Conservation (phyloP, 2,329 filamentous ascomycete genomes). For the Zasmidium cellare region DNA sequence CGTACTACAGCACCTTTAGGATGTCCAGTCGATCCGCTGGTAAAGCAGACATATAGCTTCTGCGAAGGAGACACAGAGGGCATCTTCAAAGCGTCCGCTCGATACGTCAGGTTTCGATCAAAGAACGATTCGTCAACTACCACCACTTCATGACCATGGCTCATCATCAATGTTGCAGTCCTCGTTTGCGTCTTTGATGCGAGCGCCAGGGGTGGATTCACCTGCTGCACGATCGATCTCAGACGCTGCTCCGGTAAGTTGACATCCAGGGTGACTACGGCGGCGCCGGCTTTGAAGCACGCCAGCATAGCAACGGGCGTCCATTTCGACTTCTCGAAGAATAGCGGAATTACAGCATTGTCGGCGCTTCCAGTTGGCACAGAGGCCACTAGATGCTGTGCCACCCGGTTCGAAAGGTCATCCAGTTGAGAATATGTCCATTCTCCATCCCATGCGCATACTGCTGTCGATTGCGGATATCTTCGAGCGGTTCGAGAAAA, state of each 20-base stretch:
- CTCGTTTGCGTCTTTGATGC: background rate
- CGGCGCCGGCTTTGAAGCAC: conserved; percentile 34
- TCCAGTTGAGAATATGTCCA: conserved; percentile 30
- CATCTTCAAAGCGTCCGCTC: background rate
- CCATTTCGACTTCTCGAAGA: conserved; percentile 31
- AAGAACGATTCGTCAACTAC: background rate
- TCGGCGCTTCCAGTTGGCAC: background rate
- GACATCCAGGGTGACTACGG: conserved; percentile 30
- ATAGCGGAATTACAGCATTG: conserved; percentile 19
- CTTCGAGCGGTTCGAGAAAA: conserved; percentile 18
- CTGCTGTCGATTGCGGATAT: conserved; percentile 23
- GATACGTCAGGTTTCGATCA: background rate
- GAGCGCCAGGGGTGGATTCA: background rate
- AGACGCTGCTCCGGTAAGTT: conserved; percentile 27
- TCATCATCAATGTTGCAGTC: background rate
- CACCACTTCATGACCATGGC: background rate
- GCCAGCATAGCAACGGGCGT: conserved; percentile 29
- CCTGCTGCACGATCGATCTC: conserved; percentile 26
- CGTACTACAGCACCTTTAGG: conserved; percentile 6
- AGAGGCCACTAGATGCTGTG: conserved; percentile 6
- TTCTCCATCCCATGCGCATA: conserved; percentile 31
- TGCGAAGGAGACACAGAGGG: conserved; percentile 1
- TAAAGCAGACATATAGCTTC: conserved; percentile 15
- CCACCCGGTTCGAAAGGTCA: conserved; percentile 18
- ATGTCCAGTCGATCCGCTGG: conserved; percentile 54